phyloP scores from a whole-genome alignment of 2,329 filamentous ascomycete species.

The Pseudofabraea citricarpa region DNA sequence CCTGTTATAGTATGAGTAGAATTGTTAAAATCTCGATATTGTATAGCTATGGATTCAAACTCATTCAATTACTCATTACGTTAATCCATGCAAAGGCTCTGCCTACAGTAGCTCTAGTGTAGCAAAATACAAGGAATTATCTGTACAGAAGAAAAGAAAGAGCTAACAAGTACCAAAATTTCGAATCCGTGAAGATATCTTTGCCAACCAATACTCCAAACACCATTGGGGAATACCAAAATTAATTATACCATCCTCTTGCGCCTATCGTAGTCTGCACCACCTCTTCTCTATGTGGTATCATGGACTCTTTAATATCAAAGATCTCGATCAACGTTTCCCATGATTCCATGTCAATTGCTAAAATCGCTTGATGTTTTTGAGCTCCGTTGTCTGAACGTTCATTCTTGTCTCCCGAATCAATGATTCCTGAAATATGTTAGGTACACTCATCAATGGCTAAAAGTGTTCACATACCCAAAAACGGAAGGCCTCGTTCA shows the following conservation, averaged over 20 bases:
- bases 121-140: too few relatives aligned
- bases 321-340: conserved; percentile 70
- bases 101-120: too few relatives aligned
- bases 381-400: conserved; percentile 47
- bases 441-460: conserved; percentile 21
- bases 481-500: conserved; percentile 66
- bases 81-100: too few relatives aligned
- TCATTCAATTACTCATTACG: too few relatives aligned
- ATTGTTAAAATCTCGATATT: too few relatives aligned
- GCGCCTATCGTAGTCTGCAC: conserved; percentile 17
- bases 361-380: conserved; percentile 82
- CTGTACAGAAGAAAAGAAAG: background rate
- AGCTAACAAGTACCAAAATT: too few relatives aligned
- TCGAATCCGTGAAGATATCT: too few relatives aligned
- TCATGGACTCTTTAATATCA: conserved; percentile 73
- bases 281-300: conserved; percentile 68
- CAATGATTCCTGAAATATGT: conserved; percentile 39
- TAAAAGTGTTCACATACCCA: conserved; percentile 55
- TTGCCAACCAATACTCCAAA: background rate
- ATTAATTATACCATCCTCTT: conserved; percentile 27
- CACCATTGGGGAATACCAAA: background rate
- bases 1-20: too few relatives aligned
- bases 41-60: too few relatives aligned
- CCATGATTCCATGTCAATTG: conserved; percentile 84
- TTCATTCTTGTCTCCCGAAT: conserved; percentile 9